Conservation (phyloP, 2,329 filamentous ascomycete species). For the Pestalotiopsis sp. region DNA sequence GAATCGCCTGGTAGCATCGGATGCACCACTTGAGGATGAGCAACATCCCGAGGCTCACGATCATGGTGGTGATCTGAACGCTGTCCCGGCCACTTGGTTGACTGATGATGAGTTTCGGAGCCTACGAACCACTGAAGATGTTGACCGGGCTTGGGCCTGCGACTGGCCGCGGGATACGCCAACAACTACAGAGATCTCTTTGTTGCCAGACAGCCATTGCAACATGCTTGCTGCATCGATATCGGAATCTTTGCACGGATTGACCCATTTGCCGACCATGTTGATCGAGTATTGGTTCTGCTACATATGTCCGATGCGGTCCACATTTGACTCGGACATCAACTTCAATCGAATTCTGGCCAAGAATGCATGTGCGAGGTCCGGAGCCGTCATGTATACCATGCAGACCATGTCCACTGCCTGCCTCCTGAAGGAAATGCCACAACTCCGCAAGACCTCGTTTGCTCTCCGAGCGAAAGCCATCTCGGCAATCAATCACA, state of each 20-base stretch:
- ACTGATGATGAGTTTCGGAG: no score
- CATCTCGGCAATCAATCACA: neutral
- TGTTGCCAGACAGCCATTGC: neutral
- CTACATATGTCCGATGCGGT: neutral
- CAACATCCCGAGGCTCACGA: no score
- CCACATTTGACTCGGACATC: slow-evolving; percentile 1
- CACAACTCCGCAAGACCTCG: neutral
- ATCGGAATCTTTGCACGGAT: neutral
- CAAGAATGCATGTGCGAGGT: neutral
- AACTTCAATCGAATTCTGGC: neutral
- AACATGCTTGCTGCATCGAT: neutral
- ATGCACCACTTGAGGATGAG: no score
- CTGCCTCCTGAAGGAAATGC: neutral
- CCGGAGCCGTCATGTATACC: neutral
- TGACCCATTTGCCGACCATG: neutral
- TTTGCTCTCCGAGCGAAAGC: neutral
- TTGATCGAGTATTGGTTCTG: neutral
- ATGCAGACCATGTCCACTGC: neutral
- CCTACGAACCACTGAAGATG: no score
- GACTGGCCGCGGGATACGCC: no score
- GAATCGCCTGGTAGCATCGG: no score
- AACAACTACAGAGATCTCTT: neutral
- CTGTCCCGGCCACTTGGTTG: no score
- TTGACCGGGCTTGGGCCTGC: no score
- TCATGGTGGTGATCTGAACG: no score